phyloP scores from a whole-genome alignment of 176 grass and related monocot species.

The Paspalum vaginatum region DNA sequence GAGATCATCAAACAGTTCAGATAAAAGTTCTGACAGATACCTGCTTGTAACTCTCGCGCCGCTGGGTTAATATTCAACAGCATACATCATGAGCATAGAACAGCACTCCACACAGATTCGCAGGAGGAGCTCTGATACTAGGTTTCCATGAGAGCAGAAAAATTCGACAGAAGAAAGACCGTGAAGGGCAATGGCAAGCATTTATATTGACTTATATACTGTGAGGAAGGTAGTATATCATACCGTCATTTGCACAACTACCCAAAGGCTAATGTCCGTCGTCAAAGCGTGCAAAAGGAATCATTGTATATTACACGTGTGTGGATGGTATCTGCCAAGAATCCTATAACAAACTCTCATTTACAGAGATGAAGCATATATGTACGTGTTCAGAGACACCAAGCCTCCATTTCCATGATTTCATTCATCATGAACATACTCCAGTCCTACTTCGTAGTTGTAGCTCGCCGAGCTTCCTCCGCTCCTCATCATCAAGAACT shows the following conservation, averaged over 20 bases:
- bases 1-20: not conserved
- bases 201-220: not conserved
- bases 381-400: constrained; percentile 25
- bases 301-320: constrained; percentile 5
- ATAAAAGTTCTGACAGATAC: not conserved
- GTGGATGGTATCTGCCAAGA: not conserved
- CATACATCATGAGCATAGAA: not conserved
- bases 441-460: not conserved
- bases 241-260: constrained; percentile 15
- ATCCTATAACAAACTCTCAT: constrained; percentile 37
- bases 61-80: not conserved
- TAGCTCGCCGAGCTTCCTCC: not conserved
- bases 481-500: constrained; percentile 6
- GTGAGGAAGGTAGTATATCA: not conserved
- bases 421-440: not conserved
- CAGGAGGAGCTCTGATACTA: not conserved
- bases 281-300: too few relatives aligned
- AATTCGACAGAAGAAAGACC: not conserved
- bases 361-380: constrained; percentile 44
- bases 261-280: too few relatives aligned
- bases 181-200: not conserved
- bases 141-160: not conserved
- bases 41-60: not conserved
- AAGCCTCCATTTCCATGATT: constrained; percentile 21
- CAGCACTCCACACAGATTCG: not conserved